Evolutionary conservation across 331 rosid genomes (phyloP), one percentile per base, ranked within the genome.

Genomic region (Malus hybrid): DNA sequence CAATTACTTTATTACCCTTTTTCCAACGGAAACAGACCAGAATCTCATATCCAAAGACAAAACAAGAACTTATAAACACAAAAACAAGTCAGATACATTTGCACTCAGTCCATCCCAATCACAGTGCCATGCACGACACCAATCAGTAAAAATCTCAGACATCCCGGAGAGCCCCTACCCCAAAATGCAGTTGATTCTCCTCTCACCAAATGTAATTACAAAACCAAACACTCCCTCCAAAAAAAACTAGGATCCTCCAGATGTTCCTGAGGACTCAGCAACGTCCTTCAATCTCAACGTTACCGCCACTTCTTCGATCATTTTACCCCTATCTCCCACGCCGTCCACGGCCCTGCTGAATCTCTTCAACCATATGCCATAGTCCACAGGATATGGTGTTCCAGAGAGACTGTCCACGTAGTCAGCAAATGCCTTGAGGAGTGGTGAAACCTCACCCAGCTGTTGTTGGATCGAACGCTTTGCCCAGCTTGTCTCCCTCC

Each of bases 321-420:
- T 86, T 85, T 91, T 90, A 27, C 93, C 91, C 81, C 88, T 87
- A 52, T 84, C 94, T 4, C 84, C 72, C 10, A 81, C 86, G 28
- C 87, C 86, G 77, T 91, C 94, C 75, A 85, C 86, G 13, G 88
- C 87, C 62, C 54, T 81, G 77, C 84, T 84, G 86, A 91, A 82
- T 84, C 97, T 91, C 67, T 87, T 89, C 34, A 91, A 65, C 97
- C 97, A 91, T 63, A 89, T 84, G 68, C 84, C 93, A 62, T 91
- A 83, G 83, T 91, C 94, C 22, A 91, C 83, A 16, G 87, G 87
- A 68, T 91, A 91, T 22, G 94, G 94, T 6, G 97, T 91, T 73
- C 97, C 97, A 65, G 91, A 91, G 36, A 89, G 91, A 65, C 97
- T 91, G 77, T 91, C 97, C 55, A 89, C 97, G 71, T 91, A 91